phyloP scores from a whole-genome alignment of 2,329 filamentous ascomycete genomes.

The Penicillium sp. region DNA sequence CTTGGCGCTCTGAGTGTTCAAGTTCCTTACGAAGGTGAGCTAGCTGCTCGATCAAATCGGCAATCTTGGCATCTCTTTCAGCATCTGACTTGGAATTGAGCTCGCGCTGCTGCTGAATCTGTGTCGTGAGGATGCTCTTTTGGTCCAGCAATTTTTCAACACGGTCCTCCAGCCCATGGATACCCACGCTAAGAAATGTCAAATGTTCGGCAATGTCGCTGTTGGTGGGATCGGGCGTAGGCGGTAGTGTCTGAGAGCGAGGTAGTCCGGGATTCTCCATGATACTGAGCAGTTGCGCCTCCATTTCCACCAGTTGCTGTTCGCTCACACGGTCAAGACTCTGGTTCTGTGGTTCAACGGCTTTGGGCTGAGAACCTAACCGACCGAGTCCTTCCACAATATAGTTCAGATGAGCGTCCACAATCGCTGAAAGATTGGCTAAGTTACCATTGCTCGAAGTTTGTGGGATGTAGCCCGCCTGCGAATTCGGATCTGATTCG shows the following conservation, averaged over 20 bases:
- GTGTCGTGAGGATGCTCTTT: constrained; percentile 83
- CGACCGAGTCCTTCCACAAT: constrained; percentile 68
- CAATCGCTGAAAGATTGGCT: constrained; percentile 33
- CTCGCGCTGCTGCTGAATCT: constrained; percentile 94
- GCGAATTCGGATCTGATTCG: constrained; percentile 40
- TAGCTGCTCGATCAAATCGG: constrained; percentile 51
- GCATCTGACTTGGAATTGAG: constrained; percentile 85
- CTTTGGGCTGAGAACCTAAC: constrained; percentile 58
- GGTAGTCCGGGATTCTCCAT: constrained; percentile 54
- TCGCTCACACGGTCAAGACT: constrained; percentile 50
- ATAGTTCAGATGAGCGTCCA: constrained; percentile 70
- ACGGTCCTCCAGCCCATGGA: constrained; percentile 78
- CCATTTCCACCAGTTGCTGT: constrained; percentile 65
- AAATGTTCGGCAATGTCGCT: constrained; percentile 71
- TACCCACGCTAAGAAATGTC: constrained; percentile 74
- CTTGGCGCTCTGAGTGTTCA: constrained; percentile 55
- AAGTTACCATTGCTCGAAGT: constrained; percentile 32
- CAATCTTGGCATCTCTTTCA: constrained; percentile 55
- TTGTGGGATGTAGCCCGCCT: constrained; percentile 45
- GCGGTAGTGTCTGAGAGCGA: constrained; percentile 55
- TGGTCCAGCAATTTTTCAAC: constrained; percentile 83
- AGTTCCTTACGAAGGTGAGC: constrained; percentile 69
- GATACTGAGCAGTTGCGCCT: constrained; percentile 66
- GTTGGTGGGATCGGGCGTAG: constrained; percentile 63
- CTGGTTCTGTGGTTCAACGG: constrained; percentile 12